Evolutionary conservation across 495 filamentous ascomycete genomes (phyloP).

Genomic region (Podospora pseudoanserina): DNA sequence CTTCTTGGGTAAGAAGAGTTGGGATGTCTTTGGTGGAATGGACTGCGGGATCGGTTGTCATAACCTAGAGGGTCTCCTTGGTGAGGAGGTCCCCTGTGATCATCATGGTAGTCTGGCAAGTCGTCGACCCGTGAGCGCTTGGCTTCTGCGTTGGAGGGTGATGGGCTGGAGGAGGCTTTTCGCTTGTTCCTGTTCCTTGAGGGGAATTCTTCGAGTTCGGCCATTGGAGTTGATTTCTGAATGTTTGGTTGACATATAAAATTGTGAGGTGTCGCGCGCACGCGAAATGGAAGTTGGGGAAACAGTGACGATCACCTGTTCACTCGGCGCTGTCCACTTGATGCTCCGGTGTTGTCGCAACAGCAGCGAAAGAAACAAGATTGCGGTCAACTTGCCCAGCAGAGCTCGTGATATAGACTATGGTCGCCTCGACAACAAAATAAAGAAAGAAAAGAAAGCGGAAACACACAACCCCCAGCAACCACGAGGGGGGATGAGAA

Average conservation of each 20-base stretch:
- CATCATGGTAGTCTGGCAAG: not conserved
- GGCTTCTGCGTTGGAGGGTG: constrained; percentile 12
- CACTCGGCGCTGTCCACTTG: too few species aligned
- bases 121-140: constrained; percentile 25
- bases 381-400: too few species aligned
- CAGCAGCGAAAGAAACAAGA: too few species aligned
- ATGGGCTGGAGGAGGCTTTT: constrained; percentile 25
- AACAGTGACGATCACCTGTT: too few species aligned
- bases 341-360: too few species aligned
- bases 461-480: too few species aligned
- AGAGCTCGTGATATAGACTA: too few species aligned
- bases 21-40: not conserved
- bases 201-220: constrained; percentile 11
- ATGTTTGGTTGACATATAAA: not conserved
- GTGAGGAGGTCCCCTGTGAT: not conserved
- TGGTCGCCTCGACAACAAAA: too few species aligned
- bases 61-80: constrained; percentile 13
- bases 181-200: constrained; percentile 19
- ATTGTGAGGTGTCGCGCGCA: not conserved
- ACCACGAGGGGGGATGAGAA: not conserved
- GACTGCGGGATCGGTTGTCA: constrained; percentile 18
- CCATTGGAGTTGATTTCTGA: not conserved
- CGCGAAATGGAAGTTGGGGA: not conserved
- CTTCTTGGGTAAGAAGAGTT: not conserved
- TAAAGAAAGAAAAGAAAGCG: too few species aligned